Evolutionary conservation across 768 basidiomycete species (phyloP), one percentile per base, ranked within the genome.

Genomic region (Mrakia hoshinonis): DNA sequence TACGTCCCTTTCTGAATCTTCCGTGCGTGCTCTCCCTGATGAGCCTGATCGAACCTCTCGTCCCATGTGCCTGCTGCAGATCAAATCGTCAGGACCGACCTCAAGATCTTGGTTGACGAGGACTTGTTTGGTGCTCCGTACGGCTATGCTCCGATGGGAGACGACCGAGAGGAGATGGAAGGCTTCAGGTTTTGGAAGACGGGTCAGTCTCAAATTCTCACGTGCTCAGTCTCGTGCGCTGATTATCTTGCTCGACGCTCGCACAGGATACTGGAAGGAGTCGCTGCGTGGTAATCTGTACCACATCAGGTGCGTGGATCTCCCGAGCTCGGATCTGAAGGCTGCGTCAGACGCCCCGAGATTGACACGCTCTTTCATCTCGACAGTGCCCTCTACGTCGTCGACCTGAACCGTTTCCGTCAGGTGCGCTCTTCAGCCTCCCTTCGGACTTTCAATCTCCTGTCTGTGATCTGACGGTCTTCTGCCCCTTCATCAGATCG

Each of bases 121-220:
- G 90, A 99, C 77, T 82, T 99, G 13, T 86, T 92, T 34, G 93
- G 93, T 0, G 91, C 92, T 0, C 93, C 95, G 1, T 98, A 98
- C 75, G 93, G 89, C 0, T 97, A 94, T 76, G 91, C 94, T 0
- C 96, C 96, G 0, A 99, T 99, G 96, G 96, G 96, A 2, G 87
- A 95, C 75, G 91, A 95, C 76, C 90, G 95, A 74, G 80, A 81
- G 29, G 96, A 94, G 39, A 96, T 97, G 89, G 96, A 98, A 78
- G 93, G 94, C 0, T 99, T 93, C 82, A 83, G 96, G 36, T 99
- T 99, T 82, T 99, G 96, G 96, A 97, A 98, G 81, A 89, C 87
- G 0, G 96, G 93, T 77, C 26, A 71, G 76, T 43, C 34, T 29
- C 22, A n/a, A 46, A 12, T n/a, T 51, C 55, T 24, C 4, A 51